These are phyloP conservation scores for Stephania yunnanensis DNA, from an alignment of 164 flowering plant genomes.

Conservation along the genomic window DNA sequence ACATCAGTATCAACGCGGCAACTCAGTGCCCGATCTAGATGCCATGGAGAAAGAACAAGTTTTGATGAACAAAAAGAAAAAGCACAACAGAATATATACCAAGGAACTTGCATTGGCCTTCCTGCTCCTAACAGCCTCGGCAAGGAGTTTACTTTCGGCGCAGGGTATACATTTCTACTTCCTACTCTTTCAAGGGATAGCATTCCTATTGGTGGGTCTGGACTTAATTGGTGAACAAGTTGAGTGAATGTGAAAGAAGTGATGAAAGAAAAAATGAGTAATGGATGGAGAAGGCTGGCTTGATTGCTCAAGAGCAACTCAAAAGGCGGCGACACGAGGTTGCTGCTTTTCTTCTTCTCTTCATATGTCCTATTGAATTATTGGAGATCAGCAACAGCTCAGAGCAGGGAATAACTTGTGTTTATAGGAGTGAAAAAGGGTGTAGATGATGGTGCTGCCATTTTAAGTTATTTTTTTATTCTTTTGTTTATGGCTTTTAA, in stretches of 20 bases:
- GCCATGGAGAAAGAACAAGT: constrained; percentile 41
- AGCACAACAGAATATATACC: constrained; percentile 83
- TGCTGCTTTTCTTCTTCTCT: constrained; percentile 3
- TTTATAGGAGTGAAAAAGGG: constrained; percentile 12
- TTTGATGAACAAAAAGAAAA: constrained; percentile 43
- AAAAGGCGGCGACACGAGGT: constrained; percentile 1
- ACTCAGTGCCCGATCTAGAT: constrained; percentile 54
- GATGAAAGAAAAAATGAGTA: not conserved
- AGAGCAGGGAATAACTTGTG: not conserved
- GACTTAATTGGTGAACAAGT: constrained; percentile 97
- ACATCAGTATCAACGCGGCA: constrained; percentile 40
- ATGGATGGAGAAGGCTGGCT: not conserved
- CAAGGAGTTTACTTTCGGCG: constrained; percentile 86
- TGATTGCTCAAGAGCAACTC: constrained; percentile 3
- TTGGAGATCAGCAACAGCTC: not conserved
- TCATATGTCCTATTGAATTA: not conserved
- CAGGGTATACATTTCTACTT: constrained; percentile 99
- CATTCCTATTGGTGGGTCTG: constrained; percentile 88
- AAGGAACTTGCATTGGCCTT: constrained; percentile 90
- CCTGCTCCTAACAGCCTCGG: constrained; percentile 85
- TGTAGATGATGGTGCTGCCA: constrained; percentile 24
- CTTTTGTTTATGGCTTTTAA: constrained; percentile 32
- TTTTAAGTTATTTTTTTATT: constrained; percentile 21
- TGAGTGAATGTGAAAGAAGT: constrained; percentile 23
- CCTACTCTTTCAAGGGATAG: constrained; percentile 90